These are phyloP conservation scores for Metschnikowia shivogae DNA, from an alignment of 805 yeast genomes.

Conservation along the genomic window DNA sequence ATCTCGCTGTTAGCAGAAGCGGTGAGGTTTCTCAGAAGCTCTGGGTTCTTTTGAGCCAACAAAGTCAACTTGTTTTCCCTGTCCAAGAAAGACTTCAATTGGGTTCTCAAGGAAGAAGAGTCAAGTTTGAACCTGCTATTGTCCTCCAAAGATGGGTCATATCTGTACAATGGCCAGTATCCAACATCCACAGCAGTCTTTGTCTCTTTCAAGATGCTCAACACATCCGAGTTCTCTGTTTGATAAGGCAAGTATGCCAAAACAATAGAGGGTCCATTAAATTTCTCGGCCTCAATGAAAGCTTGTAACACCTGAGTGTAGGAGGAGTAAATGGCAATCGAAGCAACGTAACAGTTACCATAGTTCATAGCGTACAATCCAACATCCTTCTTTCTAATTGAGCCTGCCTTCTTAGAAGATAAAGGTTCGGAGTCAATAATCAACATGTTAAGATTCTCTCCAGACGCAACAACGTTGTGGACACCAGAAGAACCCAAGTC, in stretches of 20 bases:
- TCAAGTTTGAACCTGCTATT: constrained; percentile 72
- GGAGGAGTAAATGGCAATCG: constrained; percentile 89
- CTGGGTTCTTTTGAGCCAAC: constrained; percentile 66
- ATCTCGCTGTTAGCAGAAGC: constrained; percentile 57
- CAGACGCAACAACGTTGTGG: constrained; percentile 74
- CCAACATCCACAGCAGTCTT: constrained; percentile 89
- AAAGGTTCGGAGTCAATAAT: constrained; percentile 83
- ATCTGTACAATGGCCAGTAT: constrained; percentile 94
- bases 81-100: constrained; percentile 74
- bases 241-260: constrained; percentile 83
- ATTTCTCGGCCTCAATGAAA: constrained; percentile 82
- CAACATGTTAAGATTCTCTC: constrained; percentile 75
- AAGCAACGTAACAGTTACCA: constrained; percentile 85
- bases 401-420: constrained; percentile 33
- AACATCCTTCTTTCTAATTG: constrained; percentile 77
- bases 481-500: constrained; percentile 91
- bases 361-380: constrained; percentile 94
- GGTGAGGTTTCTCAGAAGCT: constrained; percentile 68
- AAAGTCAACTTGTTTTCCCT: constrained; percentile 85
- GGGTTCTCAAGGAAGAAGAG: constrained; percentile 74
- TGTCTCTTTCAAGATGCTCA: constrained; percentile 78
- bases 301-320: constrained; percentile 92
- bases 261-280: constrained; percentile 86
- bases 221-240: constrained; percentile 60
- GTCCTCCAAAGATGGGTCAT: constrained; percentile 56